Evolutionary conservation across 2,329 filamentous ascomycete species (phyloP).

Genomic region (Rhynchosporium secalis): DNA sequence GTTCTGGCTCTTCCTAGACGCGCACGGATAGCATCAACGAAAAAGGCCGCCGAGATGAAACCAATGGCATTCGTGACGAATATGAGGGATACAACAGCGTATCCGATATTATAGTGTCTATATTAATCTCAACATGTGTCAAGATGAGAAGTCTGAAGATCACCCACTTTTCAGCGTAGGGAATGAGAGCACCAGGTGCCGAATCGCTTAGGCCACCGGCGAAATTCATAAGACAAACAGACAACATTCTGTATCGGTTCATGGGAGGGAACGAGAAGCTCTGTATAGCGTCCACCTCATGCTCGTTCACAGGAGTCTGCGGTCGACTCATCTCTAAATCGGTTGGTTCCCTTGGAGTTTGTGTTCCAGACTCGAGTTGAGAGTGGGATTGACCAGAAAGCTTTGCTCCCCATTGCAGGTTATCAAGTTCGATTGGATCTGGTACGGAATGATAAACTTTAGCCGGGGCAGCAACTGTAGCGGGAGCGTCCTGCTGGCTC

Average conservation of each 20-base stretch:
- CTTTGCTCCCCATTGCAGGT: conserved; percentile 30
- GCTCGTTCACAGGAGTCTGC: conserved; percentile 45
- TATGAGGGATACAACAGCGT: conserved; percentile 77
- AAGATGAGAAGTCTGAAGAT: too few species aligned
- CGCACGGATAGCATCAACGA: conserved; percentile 62
- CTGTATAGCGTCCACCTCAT: conserved; percentile 49
- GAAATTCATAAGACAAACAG: conserved; percentile 65
- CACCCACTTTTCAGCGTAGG: conserved; percentile 68
- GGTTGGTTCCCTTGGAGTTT: conserved; percentile 28
- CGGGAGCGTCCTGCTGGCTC: conserved; percentile 13
- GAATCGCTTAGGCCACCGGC: conserved; percentile 73
- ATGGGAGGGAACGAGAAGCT: conserved; percentile 61
- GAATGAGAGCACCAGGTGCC: conserved; percentile 75
- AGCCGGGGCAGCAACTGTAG: conserved; percentile 32
- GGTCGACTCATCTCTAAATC: conserved; percentile 54
- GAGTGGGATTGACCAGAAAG: conserved; percentile 23
- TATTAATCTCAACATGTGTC: conserved; percentile 7
- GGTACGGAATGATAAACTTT: conserved; percentile 38
- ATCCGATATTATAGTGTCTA: conserved; percentile 70
- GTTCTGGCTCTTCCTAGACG: conserved; percentile 66
- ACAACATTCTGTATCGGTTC: conserved; percentile 69
- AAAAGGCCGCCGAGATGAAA: conserved; percentile 71
- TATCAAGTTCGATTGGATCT: conserved; percentile 35
- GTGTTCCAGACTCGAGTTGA: conserved; percentile 30
- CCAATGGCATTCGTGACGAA: conserved; percentile 78